phyloP scores from a whole-genome alignment of 106 monocot species.

The Ottelia alismoides region DNA sequence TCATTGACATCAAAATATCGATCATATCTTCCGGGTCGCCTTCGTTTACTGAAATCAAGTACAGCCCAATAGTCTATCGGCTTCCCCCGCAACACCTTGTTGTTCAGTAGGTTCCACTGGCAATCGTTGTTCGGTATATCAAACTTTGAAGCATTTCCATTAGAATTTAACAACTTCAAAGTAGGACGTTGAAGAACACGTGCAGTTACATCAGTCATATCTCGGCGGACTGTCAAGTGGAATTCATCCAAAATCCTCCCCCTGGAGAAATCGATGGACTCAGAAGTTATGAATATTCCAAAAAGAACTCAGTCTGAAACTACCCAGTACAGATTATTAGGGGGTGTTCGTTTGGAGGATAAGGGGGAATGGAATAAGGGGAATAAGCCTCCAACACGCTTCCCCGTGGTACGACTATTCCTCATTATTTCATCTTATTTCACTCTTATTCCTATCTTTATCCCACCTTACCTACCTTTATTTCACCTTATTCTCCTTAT shows the following conservation, averaged over 20 bases:
- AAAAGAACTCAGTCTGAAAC: too few species aligned
- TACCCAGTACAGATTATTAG: too few species aligned
- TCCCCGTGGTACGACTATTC: too few species aligned
- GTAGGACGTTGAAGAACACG: conserved; percentile 26
- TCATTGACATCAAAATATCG: not conserved
- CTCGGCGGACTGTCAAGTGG: conserved; percentile 5
- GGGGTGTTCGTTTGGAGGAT: too few species aligned
- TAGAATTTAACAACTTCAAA: conserved; percentile 9
- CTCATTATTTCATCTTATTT: too few species aligned
- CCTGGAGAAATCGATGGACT: conserved; percentile 11
- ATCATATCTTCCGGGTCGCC: not conserved
- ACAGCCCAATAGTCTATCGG: conserved; percentile 21
- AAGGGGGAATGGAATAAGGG: too few species aligned
- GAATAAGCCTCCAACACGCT: too few species aligned
- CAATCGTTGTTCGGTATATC: conserved; percentile 8
- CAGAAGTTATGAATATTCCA: too few species aligned
- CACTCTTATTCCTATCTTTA: too few species aligned
- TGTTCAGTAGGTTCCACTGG: conserved; percentile 24
- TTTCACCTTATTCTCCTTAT: too few species aligned
- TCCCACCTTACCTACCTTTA: too few species aligned
- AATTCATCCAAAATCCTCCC: conserved; percentile 12
- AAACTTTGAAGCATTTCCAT: conserved; percentile 5
- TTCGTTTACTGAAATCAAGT: conserved; percentile 21
- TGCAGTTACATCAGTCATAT: conserved; percentile 22
- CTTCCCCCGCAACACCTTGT: conserved; percentile 16